phyloP scores from a whole-genome alignment of 225 moss, liverwort and hornwort species.

The Pseudisothecium myosuroides region DNA sequence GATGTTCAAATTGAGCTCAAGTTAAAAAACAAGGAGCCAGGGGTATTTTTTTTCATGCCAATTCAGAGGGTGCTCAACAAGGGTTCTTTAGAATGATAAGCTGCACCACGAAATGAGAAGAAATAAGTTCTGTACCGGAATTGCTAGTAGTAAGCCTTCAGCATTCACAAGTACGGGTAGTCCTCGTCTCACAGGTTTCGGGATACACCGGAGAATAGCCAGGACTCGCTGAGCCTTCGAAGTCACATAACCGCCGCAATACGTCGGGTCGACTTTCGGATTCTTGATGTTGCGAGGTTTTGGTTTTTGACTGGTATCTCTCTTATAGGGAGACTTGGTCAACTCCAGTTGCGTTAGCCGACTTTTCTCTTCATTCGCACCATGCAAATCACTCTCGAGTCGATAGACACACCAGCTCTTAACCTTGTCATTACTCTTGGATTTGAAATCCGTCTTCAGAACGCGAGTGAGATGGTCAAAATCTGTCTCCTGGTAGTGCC shows the following conservation, averaged over 20 bases:
- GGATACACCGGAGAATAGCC: constrained; percentile 45
- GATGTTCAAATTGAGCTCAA: background rate
- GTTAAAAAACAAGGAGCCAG: background rate
- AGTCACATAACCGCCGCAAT: constrained; percentile 32
- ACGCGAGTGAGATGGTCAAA: constrained; percentile 24
- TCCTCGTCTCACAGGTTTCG: constrained; percentile 64
- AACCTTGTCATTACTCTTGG: constrained; percentile 12
- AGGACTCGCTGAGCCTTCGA: constrained; percentile 52
- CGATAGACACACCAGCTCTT: constrained; percentile 35
- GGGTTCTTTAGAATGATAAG: background rate
- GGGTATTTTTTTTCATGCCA: background rate
- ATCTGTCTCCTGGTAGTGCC: constrained; percentile 67
- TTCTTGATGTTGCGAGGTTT: background rate
- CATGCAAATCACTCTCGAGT: constrained; percentile 26
- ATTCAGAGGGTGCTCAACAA: background rate
- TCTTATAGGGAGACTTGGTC: background rate
- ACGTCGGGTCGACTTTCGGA: background rate
- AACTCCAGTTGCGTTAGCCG: constrained; percentile 10
- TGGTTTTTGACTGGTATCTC: constrained; percentile 16
- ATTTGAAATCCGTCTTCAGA: constrained; percentile 14
- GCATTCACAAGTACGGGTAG: constrained; percentile 67
- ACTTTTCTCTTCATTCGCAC: constrained; percentile 13
- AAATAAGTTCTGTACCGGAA: constrained; percentile 45
- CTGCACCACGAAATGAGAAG: background rate
- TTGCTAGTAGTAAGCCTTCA: constrained; percentile 67